Base-by-base conservation (phyloP, 2,329 filamentous ascomycete genomes). In the Cercospora sojina region DNA sequence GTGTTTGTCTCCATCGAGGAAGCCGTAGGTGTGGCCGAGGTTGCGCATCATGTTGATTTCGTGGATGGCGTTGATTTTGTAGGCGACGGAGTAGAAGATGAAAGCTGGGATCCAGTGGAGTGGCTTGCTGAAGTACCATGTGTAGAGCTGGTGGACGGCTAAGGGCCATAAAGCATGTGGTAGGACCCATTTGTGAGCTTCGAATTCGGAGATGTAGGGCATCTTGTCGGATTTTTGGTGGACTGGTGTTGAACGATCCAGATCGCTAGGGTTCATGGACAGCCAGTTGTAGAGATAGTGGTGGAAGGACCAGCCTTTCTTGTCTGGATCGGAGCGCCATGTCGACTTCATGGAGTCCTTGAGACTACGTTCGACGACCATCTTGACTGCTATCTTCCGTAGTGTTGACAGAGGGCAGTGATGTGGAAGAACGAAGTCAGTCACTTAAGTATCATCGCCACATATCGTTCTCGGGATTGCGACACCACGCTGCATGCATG, bases 1-100 rank as follows among this genome's bases (percentile, higher is more conserved):
- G 67, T 82, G 80, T 41, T 79, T 76, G 66, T 83, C 80, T 12
- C 81, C 81, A 65, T 83, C 81, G 1, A 83, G 74, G 63, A 80
- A 82, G 5, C 81, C 81, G 23, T 77, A 73, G 0, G 61, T 67
- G 56, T 81, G 79, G 0, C 78, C 80, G 0, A 82, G 66, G 4
- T 74, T 74, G 6, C 80, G 78, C 12, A 83, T 74, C 5, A 75
- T 72, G 23, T 78, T 75, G 4, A 81, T 67, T 60, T 82, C 75
- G 53, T 78, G 78, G 38, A 82, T 78, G n/a, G 77, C 76, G 49
- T 78, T 80, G 7, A 75, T 20, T 56, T 81, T 81, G 69, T 82
- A 81, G n/a, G 75, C 72, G 2, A 75, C 16, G 18, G 71, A 76
- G 69, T 83, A 82, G 58, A 81, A 76, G 13, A 77, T 3, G 62